Evolutionary conservation across 2,329 filamentous ascomycete genomes (phyloP), one percentile per base, ranked within the genome.

Genomic region (Apiospora marii): DNA sequence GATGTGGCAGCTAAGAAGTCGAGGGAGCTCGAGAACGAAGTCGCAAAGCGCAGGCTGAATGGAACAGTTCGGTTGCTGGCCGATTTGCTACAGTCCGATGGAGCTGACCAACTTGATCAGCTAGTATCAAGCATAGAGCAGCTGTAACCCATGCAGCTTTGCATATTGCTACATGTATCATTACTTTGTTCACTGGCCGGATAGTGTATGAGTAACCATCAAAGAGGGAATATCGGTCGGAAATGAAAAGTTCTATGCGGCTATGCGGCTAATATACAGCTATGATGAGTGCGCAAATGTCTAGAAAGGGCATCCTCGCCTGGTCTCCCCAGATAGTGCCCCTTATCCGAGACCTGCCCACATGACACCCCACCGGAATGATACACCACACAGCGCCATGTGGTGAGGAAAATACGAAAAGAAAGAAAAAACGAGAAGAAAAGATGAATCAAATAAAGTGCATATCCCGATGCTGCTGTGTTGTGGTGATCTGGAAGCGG

Each of bases 1-100:
- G 93, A 95, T 37, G 86, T 94, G 34, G 96, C 96, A 2, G 90
- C 89, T n/a, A 84, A 86, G 67, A 96, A 97, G 84, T 97, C 94
- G 73, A 86, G 85, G 51, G 91, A 96, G 82, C 84, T 99, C 82
- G 96, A 99, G 83, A 87, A 91, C 70, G 89, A 91, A 75, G 90
- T 95, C 77, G 89, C 86, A 76, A 85, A 85, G 74, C 90, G 92
- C 74, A 89, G 90, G 73, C 80, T 97, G 58, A 85, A 80, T 68
- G 87, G 87, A 0, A 84, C 86, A 1, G 82, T 81, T 30, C 81
- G 78, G 61, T 78, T 87, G 43, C 75, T 90, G 48, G 75, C 75
- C 0, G 82, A 85, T 69, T 81, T 89, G 6, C 70, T 89, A 8
- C 70, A 76, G 12, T 78, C 80, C 22, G 77, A 76, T 41, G 68